Percentiles rank a stretch among this genome's conserved stretches.
Conservation (phyloP, 495 filamentous ascomycete genomes). For the Talaromyces ruber region DNA sequence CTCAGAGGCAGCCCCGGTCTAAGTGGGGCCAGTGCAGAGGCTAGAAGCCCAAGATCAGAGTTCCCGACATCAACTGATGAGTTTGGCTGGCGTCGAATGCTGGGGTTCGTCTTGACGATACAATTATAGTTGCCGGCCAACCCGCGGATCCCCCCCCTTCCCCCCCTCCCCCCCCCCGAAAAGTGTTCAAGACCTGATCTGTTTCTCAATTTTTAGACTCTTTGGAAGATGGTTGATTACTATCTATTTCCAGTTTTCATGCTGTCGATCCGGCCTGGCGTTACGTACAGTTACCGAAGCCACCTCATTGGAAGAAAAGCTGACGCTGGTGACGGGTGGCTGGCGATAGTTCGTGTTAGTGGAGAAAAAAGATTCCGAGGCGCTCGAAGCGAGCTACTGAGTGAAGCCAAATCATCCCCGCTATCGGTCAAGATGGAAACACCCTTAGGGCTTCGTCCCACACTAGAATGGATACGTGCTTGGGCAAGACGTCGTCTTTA, state of each 20-base stretch:
- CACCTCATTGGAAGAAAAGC: neutral
- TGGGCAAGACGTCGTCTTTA: too few relatives aligned
- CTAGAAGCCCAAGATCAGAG: neutral
- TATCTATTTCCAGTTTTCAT: neutral
- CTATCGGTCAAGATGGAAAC: neutral
- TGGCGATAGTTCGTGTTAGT: neutral
- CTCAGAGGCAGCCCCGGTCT: neutral
- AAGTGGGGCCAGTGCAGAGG: neutral
- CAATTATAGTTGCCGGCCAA: neutral
- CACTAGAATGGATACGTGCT: neutral
- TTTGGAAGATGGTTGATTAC: neutral
- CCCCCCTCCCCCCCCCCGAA: too few relatives aligned
- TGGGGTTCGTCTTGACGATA: neutral
- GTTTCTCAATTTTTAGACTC: neutral
- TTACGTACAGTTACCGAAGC: neutral
- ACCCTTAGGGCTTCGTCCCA: neutral
- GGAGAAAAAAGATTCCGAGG: neutral
- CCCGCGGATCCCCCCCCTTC: neutral
- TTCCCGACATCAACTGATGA: neutral
- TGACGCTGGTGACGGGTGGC: neutral
- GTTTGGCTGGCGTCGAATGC: neutral
- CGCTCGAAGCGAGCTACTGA: neutral
- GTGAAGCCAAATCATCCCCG: neutral
- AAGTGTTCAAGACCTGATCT: neutral
- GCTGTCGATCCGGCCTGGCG: neutral